Evolutionary conservation across 2,329 filamentous ascomycete genomes (phyloP), one percentile per base, ranked within the genome.

Genomic region (Lachnellula occidentalis): DNA sequence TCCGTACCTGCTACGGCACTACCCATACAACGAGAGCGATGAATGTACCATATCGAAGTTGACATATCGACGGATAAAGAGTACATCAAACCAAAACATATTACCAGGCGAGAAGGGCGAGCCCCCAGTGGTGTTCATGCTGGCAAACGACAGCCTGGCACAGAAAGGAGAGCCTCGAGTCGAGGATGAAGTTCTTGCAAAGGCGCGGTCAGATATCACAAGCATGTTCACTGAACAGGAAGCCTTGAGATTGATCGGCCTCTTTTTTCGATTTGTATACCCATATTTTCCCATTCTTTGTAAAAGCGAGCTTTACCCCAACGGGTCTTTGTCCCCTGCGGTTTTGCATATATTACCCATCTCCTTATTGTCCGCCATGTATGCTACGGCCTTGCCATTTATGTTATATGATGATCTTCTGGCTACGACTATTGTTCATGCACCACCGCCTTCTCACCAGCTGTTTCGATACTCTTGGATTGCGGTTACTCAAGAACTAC

Each of bases 201-300:
- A 67, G 47, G 55, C 56, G 12, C 61, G 61, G 15, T 48, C 52
- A 45, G 66, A 67, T n/a, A 53, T 68, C n/a, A 46, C 53, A 31
- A 41, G 43, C 34, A 66, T 67, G 63, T 66, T 67, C 55, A 62
- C 58, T 19, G 64, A 67, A 12, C 60, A 63, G 34, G 64, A 67
- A 55, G 71, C 72, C 27, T 67, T 70, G 46, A 62, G 72, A 47
- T 65, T 76, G 6, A 67, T 75, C 27, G 65, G 66, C 14, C 64
- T 75, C 12, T 72, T 73, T 62, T 71, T 72, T 56, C 68, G 67
- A 59, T 74, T 74, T 59, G 70, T 75, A 49, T 70, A 75, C 47
- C 73, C 73, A 14, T 74, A 74, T 60, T 75, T 75, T 58, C 73
- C 73, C 4, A 68, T 75, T 12, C 54, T 75, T 12, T 70, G 67